Conservation (phyloP, 2,329 filamentous ascomycete species). For the Clonostachys solani region DNA sequence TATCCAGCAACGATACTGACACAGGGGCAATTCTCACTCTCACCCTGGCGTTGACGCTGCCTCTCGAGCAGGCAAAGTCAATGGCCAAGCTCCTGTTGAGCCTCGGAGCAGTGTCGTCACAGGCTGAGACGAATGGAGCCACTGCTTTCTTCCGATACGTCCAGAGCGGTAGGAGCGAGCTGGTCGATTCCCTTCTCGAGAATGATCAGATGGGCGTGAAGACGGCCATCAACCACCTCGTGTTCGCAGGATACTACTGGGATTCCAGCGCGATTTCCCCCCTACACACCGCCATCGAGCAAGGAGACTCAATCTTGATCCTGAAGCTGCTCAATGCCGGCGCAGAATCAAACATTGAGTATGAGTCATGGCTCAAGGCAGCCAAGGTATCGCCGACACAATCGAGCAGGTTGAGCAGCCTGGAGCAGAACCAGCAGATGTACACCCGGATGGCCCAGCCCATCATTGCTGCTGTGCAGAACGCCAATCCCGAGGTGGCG, state of each 20-base stretch:
- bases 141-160: conserved; percentile 66
- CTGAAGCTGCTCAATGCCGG: conserved; percentile 60
- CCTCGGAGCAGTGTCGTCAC: conserved; percentile 68
- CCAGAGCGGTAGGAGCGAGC: conserved; percentile 37
- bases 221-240: conserved; percentile 63
- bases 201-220: conserved; percentile 57
- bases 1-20: conserved; percentile 41
- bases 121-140: conserved; percentile 61
- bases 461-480: conserved; percentile 54
- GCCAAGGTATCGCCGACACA: conserved; percentile 39
- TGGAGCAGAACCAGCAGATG: conserved; percentile 41
- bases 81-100: conserved; percentile 64
- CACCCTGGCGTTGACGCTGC: conserved; percentile 61
- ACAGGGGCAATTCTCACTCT: conserved; percentile 64
- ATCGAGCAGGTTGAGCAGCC: conserved; percentile 19
- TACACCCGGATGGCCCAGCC: conserved; percentile 60
- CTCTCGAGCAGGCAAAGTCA: conserved; percentile 55
- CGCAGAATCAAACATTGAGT: conserved; percentile 54
- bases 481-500: conserved; percentile 37
- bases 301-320: conserved; percentile 46
- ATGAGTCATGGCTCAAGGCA: conserved; percentile 60
- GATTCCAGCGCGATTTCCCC: conserved; percentile 35
- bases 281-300: conserved; percentile 54
- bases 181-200: conserved; percentile 45
- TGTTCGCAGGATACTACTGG: conserved; percentile 29